Evolutionary conservation across 306 rosid genomes (phyloP).

Genomic region (Quercus suber): DNA sequence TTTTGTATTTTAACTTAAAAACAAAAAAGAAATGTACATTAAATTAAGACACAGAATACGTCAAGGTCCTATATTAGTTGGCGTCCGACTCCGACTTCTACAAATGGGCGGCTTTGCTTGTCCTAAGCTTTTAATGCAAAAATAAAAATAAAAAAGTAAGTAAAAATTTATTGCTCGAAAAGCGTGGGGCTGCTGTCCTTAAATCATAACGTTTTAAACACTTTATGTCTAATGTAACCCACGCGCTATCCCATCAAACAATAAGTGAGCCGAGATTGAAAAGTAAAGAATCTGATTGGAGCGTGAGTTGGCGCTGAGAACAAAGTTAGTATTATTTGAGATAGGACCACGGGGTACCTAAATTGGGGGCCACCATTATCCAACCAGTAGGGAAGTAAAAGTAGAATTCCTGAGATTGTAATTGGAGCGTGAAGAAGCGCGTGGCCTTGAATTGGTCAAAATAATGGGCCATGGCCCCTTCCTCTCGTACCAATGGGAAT

Average conservation of each 20-base stretch:
- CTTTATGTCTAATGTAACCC: background rate
- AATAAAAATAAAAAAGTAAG: background rate
- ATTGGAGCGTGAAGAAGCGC: slow-evolving; percentile 10
- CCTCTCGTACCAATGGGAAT: background rate
- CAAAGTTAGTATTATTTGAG: background rate
- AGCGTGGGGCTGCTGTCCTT: background rate
- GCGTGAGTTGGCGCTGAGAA: background rate
- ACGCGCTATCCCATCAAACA: background rate
- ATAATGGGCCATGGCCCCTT: no score
- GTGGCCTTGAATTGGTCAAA: background rate
- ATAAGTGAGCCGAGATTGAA: background rate
- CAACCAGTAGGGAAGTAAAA: background rate
- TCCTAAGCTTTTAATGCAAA: slow-evolving; percentile 13
- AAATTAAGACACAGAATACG: background rate
- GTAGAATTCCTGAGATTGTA: background rate
- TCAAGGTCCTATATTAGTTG: background rate
- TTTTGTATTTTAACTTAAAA: background rate
- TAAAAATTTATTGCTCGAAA: background rate
- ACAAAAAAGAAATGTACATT: background rate
- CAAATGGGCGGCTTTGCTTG: slow-evolving; percentile 37
- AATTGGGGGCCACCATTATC: background rate
- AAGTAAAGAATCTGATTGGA: background rate
- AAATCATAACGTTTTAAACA: background rate
- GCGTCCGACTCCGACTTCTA: background rate
- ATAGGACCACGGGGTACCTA: background rate